These are phyloP conservation scores for Astrothelium macrocarpum DNA, from an alignment of 495 filamentous ascomycete species.

Conservation along the genomic window DNA sequence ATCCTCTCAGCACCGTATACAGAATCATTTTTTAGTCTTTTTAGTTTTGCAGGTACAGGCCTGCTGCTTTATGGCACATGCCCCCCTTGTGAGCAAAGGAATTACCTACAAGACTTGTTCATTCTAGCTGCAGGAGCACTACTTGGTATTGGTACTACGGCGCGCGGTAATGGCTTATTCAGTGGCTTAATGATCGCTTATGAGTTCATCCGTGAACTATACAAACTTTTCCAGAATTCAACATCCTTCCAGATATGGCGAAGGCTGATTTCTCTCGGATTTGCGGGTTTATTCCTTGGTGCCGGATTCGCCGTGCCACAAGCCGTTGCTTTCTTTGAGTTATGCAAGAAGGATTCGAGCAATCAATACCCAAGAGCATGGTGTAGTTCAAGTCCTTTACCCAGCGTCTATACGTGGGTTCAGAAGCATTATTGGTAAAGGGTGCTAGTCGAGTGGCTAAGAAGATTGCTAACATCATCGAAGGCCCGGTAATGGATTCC, in stretches of 20 bases:
- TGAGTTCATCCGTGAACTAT: constrained; percentile 39
- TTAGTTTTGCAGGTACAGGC: constrained; percentile 56
- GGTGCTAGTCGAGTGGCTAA: neutral
- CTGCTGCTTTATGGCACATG: neutral
- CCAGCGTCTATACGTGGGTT: constrained; percentile 87
- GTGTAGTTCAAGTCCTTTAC: constrained; percentile 53
- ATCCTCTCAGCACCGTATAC: constrained; percentile 84
- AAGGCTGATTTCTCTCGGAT: constrained; percentile 44
- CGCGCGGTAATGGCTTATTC: constrained; percentile 80
- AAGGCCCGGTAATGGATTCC: constrained; percentile 79
- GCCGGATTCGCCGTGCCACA: constrained; percentile 64
- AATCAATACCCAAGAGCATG: constrained; percentile 47
- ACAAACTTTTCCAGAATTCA: constrained; percentile 9
- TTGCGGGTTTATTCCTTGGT: constrained; percentile 58
- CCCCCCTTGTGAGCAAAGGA: neutral
- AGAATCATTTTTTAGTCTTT: constrained; percentile 68
- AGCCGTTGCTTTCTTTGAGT: constrained; percentile 59
- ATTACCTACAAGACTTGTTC: constrained; percentile 33
- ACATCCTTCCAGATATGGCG: constrained; percentile 20
- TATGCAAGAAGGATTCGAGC: constrained; percentile 42
- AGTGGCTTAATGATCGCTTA: constrained; percentile 65
- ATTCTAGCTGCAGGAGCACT: constrained; percentile 50
- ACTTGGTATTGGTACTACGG: constrained; percentile 65
- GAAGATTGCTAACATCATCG: neutral
- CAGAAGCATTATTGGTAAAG: constrained; percentile 81